These are phyloP conservation scores for Carex littledalei DNA, from an alignment of 176 grass and related monocot genomes.

Conservation along the genomic window DNA sequence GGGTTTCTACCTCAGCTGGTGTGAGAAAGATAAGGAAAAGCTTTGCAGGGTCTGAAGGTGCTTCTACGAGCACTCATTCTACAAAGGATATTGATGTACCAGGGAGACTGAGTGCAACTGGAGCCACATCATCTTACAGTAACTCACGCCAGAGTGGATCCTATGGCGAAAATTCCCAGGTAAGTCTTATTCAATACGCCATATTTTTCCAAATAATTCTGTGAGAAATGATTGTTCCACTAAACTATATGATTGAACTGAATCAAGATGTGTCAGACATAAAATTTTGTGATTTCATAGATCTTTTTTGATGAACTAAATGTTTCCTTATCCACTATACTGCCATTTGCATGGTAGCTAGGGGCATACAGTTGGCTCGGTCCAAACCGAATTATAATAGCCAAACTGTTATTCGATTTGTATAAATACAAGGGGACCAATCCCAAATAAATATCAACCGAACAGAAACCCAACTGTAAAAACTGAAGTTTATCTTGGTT, in stretches of 20 bases:
- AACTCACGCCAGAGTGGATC: constrained; percentile 36
- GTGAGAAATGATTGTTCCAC: not conserved
- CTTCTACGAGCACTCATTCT: constrained; percentile 69
- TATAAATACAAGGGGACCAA: too few relatives aligned
- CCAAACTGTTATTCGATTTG: too few relatives aligned
- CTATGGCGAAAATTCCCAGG: constrained; percentile 61
- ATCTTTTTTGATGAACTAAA: not conserved
- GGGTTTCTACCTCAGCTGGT: constrained; percentile 87
- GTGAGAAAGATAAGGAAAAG: constrained; percentile 69
- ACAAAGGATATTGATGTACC: constrained; percentile 56
- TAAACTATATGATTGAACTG: not conserved
- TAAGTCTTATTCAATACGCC: constrained; percentile 23
- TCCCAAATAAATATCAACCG: too few relatives aligned
- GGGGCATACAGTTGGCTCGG: too few relatives aligned
- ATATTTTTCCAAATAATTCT: not conserved
- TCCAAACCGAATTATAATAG: too few relatives aligned
- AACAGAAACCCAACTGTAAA: too few relatives aligned
- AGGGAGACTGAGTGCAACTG: constrained; percentile 45
- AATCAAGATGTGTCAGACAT: not conserved
- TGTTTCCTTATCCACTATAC: not conserved
- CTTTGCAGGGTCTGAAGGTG: constrained; percentile 60
- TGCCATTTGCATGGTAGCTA: not conserved
- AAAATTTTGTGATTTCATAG: not conserved
- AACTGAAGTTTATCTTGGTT: too few relatives aligned
- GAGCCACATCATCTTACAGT: constrained; percentile 38